phyloP scores from a whole-genome alignment of 176 grass and related monocot species.

The Dactylis glomerata region DNA sequence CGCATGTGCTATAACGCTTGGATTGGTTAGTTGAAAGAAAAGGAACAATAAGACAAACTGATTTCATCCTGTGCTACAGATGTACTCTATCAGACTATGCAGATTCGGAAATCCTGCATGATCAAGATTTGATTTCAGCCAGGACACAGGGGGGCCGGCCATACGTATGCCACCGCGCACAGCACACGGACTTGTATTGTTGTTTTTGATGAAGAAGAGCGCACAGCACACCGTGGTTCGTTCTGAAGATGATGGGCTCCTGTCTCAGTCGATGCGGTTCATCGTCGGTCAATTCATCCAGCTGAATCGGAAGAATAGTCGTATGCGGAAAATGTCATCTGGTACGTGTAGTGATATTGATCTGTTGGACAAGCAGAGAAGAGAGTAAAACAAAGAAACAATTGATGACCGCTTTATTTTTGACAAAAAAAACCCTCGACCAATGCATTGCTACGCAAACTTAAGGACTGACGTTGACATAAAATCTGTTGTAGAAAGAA shows the following conservation, averaged over 20 bases:
- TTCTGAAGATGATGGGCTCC: not conserved
- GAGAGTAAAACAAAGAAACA: not conserved
- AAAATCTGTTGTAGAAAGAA: too few relatives aligned
- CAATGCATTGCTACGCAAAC: too few relatives aligned
- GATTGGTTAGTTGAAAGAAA: too few relatives aligned
- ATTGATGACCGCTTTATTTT: too few relatives aligned
- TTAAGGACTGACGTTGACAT: too few relatives aligned
- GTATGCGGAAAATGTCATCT: not conserved
- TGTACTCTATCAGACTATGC: not conserved
- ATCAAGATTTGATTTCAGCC: too few relatives aligned
- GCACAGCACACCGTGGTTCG: too few relatives aligned
- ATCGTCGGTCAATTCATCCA: not conserved
- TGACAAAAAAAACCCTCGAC: too few relatives aligned
- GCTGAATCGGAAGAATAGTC: slow-evolving; percentile 5
- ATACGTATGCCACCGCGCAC: not conserved
- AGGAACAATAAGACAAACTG: not conserved
- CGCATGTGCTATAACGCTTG: too few relatives aligned
- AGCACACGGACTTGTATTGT: not conserved
- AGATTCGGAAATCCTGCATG: too few relatives aligned
- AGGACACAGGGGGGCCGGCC: too few relatives aligned
- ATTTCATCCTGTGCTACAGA: not conserved
- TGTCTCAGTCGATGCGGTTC: not conserved
- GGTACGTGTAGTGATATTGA: not conserved
- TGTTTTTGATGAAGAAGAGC: not conserved
- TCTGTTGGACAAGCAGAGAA: not conserved